Evolutionary conservation across 768 basidiomycete genomes (phyloP).

Genomic region (Roridomyces roridus): DNA sequence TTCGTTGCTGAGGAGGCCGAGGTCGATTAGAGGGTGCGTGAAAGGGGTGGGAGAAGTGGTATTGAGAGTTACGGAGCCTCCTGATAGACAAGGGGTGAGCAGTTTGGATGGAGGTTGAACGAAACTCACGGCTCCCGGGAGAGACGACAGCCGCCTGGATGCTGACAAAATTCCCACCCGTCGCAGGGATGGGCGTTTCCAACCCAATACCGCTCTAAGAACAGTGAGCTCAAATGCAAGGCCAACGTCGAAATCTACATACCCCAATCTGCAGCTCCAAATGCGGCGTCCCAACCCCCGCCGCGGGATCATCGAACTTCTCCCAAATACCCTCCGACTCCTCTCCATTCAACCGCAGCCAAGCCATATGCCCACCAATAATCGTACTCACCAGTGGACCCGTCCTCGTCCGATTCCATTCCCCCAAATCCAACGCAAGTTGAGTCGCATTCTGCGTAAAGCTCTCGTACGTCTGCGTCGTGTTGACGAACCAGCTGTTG

Average conservation of each 20-base stretch:
- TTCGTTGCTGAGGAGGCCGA: conserved; percentile 21
- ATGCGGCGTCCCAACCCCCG: conserved; percentile 31
- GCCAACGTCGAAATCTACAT: neutral
- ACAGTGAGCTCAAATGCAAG: neutral
- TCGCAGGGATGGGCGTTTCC: conserved; percentile 3
- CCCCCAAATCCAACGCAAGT: conserved; percentile 9
- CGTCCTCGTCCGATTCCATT: conserved; percentile 30
- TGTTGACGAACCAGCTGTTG: conserved; percentile 30
- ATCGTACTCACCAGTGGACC: conserved; percentile 32
- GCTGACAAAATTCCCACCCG: conserved; percentile 16
- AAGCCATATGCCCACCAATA: conserved; percentile 24
- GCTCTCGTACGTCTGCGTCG: conserved; percentile 15
- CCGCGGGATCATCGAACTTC: conserved; percentile 29
- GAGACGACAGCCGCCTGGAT: conserved; percentile 12
- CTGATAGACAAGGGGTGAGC: too few relatives aligned
- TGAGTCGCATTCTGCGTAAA: conserved; percentile 26
- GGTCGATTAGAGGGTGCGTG: conserved; percentile 34
- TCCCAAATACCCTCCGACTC: conserved; percentile 14
- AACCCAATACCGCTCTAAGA: conserved; percentile 12
- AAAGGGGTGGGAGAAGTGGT: conserved; percentile 29
- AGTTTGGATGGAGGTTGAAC: too few relatives aligned
- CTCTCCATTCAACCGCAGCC: conserved; percentile 24
- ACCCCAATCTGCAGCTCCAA: conserved; percentile 27
- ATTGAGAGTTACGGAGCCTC: conserved; percentile 34
- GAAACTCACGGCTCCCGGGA: conserved; percentile 16